Evolutionary conservation across 225 moss, liverwort and hornwort genomes (phyloP).

Genomic region (Climacium dendroides): DNA sequence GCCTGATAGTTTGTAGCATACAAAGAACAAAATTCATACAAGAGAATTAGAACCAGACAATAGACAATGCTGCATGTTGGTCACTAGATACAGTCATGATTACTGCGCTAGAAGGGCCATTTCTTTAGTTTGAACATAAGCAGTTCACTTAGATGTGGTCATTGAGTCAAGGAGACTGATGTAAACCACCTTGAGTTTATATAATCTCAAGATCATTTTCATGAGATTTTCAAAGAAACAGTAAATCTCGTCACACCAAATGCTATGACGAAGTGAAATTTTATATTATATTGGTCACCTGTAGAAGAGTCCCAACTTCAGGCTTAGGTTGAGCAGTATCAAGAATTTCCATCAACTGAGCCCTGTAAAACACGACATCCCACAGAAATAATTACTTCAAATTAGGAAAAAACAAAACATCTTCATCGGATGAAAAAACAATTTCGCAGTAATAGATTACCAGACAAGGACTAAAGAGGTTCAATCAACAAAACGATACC

Average conservation of each 20-base stretch:
- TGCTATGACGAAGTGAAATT: not conserved
- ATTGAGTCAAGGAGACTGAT: not conserved
- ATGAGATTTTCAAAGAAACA: not conserved
- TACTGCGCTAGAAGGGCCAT: not conserved
- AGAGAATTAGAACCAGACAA: not conserved
- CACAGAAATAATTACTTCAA: not conserved
- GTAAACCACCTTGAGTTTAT: not conserved
- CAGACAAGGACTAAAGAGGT: not conserved
- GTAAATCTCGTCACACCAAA: not conserved
- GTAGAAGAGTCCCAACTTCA: conserved; percentile 89
- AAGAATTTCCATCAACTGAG: conserved; percentile 97
- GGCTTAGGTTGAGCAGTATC: conserved; percentile 95
- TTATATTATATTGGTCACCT: conserved; percentile 29
- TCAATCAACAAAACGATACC: not conserved
- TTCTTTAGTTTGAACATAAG: not conserved
- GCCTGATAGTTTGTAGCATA: conserved; percentile 31
- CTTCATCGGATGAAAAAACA: not conserved
- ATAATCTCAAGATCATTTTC: not conserved
- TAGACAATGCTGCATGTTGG: not conserved
- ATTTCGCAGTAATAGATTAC: not conserved
- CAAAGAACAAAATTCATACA: not conserved
- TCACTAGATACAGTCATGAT: not conserved
- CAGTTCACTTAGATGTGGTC: not conserved
- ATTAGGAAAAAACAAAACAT: not conserved
- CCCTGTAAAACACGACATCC: conserved; percentile 31